A percentile compares a stretch with the other conserved stretches of the same genome.
Evolutionary conservation across 2,329 filamentous ascomycete genomes (phyloP).

Genomic region (Trichoderma citrinoviride): DNA sequence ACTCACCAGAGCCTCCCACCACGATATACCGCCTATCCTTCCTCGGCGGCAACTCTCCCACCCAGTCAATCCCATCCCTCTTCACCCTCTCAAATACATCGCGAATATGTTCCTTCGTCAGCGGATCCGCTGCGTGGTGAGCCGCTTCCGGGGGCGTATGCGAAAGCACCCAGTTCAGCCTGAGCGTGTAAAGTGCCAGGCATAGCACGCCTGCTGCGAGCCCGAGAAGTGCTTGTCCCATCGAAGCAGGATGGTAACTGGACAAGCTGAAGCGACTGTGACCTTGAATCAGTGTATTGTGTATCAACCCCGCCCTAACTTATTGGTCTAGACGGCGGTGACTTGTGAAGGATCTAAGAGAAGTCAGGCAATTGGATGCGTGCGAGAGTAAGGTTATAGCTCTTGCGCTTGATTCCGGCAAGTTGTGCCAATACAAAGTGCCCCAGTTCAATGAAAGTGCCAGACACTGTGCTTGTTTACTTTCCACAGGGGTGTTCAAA

Average conservation of each 20-base stretch:
- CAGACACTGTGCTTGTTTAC: no score
- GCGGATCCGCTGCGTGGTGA: slow-evolving; percentile 31
- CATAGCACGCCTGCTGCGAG: slow-evolving; percentile 22
- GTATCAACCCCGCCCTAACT: no score
- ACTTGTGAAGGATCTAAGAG: no score
- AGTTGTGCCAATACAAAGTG: no score
- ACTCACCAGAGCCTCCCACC: slow-evolving; percentile 47
- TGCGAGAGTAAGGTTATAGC: no score
- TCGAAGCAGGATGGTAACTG: neutral
- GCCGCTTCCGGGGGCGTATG: slow-evolving; percentile 38
- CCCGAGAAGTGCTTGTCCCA: neutral
- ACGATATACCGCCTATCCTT: slow-evolving; percentile 45
- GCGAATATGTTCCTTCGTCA: slow-evolving; percentile 39
- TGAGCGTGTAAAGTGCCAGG: slow-evolving; percentile 29
- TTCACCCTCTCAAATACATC: slow-evolving; percentile 37
- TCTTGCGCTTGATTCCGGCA: no score
- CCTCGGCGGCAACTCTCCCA: slow-evolving; percentile 39
- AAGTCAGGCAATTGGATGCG: no score
- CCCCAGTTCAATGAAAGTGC: no score
- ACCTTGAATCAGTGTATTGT: no score
- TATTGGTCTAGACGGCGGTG: no score
- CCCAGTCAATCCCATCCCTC: slow-evolving; percentile 40
- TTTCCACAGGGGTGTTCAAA: no score
- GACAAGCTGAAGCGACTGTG: no score
- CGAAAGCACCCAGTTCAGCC: slow-evolving; percentile 39